Evolutionary conservation across 2,329 filamentous ascomycete genomes (phyloP).

Genomic region (Paraconiothyrium sp.): DNA sequence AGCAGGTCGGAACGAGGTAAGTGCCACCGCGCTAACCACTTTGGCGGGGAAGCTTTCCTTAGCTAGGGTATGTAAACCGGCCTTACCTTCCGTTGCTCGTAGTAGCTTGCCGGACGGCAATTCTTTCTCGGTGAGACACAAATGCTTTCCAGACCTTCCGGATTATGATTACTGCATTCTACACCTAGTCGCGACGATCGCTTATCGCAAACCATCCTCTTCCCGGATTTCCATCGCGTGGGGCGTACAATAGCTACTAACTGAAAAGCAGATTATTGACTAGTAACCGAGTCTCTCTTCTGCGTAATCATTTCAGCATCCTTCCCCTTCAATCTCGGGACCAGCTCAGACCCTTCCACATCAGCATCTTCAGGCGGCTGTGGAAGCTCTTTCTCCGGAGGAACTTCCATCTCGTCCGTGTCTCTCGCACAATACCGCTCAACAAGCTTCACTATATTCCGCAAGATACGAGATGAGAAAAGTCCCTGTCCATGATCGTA

Average conservation of each 20-base stretch:
- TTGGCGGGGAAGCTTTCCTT: background rate
- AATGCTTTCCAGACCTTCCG: background rate
- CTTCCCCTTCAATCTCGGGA: background rate
- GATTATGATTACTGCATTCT: background rate
- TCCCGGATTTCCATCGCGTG: no score
- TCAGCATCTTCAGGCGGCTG: background rate
- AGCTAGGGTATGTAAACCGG: constrained; percentile 1
- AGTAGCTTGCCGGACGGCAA: background rate
- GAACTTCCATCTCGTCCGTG: background rate
- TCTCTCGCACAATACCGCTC: constrained; percentile 13
- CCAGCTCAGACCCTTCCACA: background rate
- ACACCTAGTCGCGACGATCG: no score
- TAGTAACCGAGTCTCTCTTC: background rate
- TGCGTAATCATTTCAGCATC: background rate
- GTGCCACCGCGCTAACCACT: background rate
- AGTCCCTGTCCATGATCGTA: constrained; percentile 68
- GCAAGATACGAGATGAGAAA: constrained; percentile 11
- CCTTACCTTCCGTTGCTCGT: background rate
- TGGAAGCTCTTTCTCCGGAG: background rate
- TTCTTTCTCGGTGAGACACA: background rate
- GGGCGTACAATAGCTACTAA: no score
- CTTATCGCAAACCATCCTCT: no score
- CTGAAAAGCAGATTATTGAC: no score
- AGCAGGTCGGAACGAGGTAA: background rate
- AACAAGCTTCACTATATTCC: constrained; percentile 17